phyloP scores from a whole-genome alignment of 1,284 basidiomycete genomes.

The Vanrija sp. region DNA sequence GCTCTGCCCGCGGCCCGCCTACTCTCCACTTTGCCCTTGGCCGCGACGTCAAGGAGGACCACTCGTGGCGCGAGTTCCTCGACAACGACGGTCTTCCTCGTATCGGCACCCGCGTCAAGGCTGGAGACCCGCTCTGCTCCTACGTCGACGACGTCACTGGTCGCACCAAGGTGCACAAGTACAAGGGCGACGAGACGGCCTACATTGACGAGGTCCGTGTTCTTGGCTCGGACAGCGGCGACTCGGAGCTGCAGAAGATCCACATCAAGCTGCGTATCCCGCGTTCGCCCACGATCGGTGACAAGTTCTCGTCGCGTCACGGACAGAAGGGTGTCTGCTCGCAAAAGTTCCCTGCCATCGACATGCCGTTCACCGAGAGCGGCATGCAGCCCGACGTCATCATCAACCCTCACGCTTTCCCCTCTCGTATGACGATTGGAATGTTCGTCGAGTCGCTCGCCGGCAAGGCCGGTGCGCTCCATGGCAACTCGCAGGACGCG shows the following conservation, averaged over 20 bases:
- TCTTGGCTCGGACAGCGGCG: slow-evolving; percentile 81
- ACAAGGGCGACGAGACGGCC: slow-evolving; percentile 91
- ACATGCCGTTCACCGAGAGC: slow-evolving; percentile 99
- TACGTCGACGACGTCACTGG: slow-evolving; percentile 85
- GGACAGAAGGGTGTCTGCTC: slow-evolving; percentile 99
- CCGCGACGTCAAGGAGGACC: slow-evolving; percentile 61
- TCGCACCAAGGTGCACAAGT: slow-evolving; percentile 82
- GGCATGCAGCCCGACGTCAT: slow-evolving; percentile 99
- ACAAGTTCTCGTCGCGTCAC: slow-evolving; percentile 98
- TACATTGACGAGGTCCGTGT: slow-evolving; percentile 91
- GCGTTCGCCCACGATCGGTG: slow-evolving; percentile 93
- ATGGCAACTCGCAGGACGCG: slow-evolving; percentile 95
- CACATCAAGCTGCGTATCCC: slow-evolving; percentile 92
- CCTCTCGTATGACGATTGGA: slow-evolving; percentile 99
- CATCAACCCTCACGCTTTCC: slow-evolving; percentile 99
- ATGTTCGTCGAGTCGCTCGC: slow-evolving; percentile 99
- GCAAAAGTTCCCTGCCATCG: slow-evolving; percentile 95
- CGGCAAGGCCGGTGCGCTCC: slow-evolving; percentile 96
- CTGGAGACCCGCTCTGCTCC: slow-evolving; percentile 74
- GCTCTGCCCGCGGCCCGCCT: slow-evolving; percentile 59
- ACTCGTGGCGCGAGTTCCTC: slow-evolving; percentile 63
- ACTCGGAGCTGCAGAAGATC: slow-evolving; percentile 84
- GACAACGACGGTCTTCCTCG: slow-evolving; percentile 82
- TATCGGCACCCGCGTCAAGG: slow-evolving; percentile 65
- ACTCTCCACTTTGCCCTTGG: slow-evolving; percentile 83